Base-by-base conservation (phyloP, 2,329 filamentous ascomycete genomes). In the Tolypocladium album region DNA sequence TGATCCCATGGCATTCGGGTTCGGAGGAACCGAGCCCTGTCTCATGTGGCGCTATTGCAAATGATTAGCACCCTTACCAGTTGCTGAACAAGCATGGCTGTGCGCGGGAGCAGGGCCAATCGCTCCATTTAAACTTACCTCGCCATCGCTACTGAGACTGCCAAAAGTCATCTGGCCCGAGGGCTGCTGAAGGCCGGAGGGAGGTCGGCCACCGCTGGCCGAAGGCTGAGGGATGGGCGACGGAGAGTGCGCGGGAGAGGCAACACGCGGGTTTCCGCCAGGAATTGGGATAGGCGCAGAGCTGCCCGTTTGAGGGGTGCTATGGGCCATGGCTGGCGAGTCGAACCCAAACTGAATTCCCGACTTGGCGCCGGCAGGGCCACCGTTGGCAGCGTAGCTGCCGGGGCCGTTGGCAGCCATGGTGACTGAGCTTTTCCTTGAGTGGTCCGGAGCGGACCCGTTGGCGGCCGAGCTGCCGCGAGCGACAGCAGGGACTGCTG, bases 201-300 rank as follows among this genome's bases (percentile, higher is more conserved):
- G 91, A 67, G 92, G 92, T 69, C 91, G 90, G 67, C 92, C 91
- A 69, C 92, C 94, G 69, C 87, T 89, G 40, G 88, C 87, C 59
- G 88, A 85, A 58, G 92, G 90, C 74, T 93, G 90, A 39, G 94
- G 93, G 67, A 97, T 97, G 5, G 94, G 94, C 50, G 90, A 93
- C 4, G 94, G 94, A 55, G 93, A 97, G 66, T 89, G 88, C 56
- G 89, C 87, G 7, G 94, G 94, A 55, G 92, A 96, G 56, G 87
- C 86, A 58, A 93, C 83, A 67, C 89, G 85, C 63, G 88, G 88
- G 75, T 79, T 70, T 78, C 82, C 69, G 74, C 81, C 74, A 70
- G 85, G 86, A 75, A 84, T 90, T 74, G 78, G 79, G 66, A 83
- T 87, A 61, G 81, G 83, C 43, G 79, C 81, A 64, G 83, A 77